Base-by-base conservation (phyloP, 345 rosid species). In the Syzygium grande region DNA sequence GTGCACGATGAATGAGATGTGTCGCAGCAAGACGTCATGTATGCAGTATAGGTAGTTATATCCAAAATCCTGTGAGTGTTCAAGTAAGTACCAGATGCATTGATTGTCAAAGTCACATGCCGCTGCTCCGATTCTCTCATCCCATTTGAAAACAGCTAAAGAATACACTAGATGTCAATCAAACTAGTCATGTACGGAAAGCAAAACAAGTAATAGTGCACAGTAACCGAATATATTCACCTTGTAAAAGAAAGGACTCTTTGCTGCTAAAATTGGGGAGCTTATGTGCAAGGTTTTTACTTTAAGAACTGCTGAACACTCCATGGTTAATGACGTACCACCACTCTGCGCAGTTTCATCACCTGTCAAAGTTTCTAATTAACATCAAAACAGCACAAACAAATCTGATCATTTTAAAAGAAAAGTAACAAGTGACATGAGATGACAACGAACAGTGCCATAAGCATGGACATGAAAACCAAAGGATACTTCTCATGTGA, bases 171-270 rank as follows among this genome's bases (percentile, higher is more conserved):
- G 55, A 84, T 25, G 55, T 84, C 63, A 87, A 86, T 79, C 54
- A 12, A 9, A 38, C 63, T 25, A 55, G 17, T 84, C n/a, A 53
- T 61, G 51, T n/a, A 29, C 85, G 2, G 83, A 83, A 90, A 34
- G 38, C 52, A 85, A n/a, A 73, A 78, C 23, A 89, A 53, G 86
- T 27, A 43, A 27, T 34, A 34, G 77, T 23, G 21, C 55, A 17
- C 41, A 30, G 41, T 11, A 38, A 27, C 52, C 46, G 23, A 53
- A 51, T 79, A 51, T 41, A 17, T 79, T 80, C 84, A 96, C 98
- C 97, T 95, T 95, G 87, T 91, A 93, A 83, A 97, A 97, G 90
- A 95, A 95, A 1, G 95, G 96, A 84, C 98, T 96, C 91, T 93
- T 92, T 46, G 97, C 96, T 30, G 99, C 99, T 91, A 96, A 92